Percentiles rank a stretch among this genome's conserved stretches.
Conservation (phyloP, 1,139 yeast genomes). For the Saccharomyces hybrid region DNA sequence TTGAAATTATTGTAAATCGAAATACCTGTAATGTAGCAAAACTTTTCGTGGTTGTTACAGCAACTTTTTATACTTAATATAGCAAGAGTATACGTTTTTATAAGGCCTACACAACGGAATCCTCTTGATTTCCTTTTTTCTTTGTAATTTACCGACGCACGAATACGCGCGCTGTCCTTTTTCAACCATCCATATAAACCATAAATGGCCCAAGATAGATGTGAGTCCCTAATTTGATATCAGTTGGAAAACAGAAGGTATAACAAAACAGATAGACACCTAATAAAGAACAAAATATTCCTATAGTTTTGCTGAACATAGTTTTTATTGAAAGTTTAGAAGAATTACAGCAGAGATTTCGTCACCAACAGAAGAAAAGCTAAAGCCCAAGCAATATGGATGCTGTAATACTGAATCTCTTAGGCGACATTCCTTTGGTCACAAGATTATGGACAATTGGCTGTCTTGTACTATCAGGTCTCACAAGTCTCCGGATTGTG, state of each 20-base stretch:
- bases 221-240: not conserved
- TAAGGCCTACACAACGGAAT: not conserved
- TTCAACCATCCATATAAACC: not conserved
- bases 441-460: conserved; percentile 28
- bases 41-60: not conserved
- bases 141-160: not conserved
- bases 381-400: conserved; percentile 17
- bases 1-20: too few species aligned
- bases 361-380: not conserved
- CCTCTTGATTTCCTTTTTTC: not conserved
- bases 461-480: conserved; percentile 20
- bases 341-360: not conserved
- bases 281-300: not conserved
- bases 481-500: conserved; percentile 19
- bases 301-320: not conserved
- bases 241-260: not conserved
- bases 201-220: not conserved
- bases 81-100: too few species aligned
- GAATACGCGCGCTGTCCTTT: not conserved
- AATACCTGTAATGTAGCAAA: not conserved
- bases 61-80: too few species aligned
- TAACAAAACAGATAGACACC: not conserved
- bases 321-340: not conserved
- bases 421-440: conserved; percentile 25
- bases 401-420: conserved; percentile 20